Percentiles rank a stretch among this genome's conserved stretches.
Evolutionary conservation across 108 stramenopile genomes (phyloP).

Genomic region (Nannochloropsis salina): DNA sequence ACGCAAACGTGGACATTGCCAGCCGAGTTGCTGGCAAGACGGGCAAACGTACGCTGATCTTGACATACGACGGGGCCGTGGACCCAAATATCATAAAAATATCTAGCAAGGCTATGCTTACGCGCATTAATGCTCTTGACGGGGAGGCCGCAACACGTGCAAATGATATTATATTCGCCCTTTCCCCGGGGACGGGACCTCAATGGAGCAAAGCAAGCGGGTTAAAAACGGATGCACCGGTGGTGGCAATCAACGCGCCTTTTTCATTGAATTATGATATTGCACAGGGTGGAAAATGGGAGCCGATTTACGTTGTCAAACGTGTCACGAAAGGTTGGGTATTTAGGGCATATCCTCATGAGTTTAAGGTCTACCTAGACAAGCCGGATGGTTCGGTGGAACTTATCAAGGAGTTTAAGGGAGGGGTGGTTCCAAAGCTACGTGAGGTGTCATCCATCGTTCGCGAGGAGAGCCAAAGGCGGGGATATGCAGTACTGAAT

Average conservation of each 20-base stretch:
- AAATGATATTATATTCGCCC: neutral
- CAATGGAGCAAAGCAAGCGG: neutral
- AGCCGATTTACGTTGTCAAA: conserved; percentile 15
- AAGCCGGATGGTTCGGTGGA: neutral
- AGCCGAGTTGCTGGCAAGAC: neutral
- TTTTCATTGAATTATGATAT: neutral
- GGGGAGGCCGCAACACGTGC: neutral
- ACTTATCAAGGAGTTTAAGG: conserved; percentile 1
- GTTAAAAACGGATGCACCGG: neutral
- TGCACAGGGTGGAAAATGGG: neutral
- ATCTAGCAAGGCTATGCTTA: neutral
- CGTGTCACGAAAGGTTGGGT: neutral
- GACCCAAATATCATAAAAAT: conserved; percentile 10
- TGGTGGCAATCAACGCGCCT: conserved; percentile 4
- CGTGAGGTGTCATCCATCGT: neutral
- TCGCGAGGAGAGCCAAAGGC: neutral
- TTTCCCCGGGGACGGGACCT: neutral
- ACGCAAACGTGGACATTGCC: neutral
- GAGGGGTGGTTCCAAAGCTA: conserved; percentile 15
- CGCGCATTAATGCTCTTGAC: neutral
- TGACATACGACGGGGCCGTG: neutral
- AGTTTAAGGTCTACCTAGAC: conserved; percentile 10
- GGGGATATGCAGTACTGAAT: neutral
- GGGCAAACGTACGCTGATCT: neutral
- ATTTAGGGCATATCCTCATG: neutral